These are phyloP conservation scores for Epichloe elymi DNA, from an alignment of 2,329 filamentous ascomycete genomes.

Conservation along the genomic window DNA sequence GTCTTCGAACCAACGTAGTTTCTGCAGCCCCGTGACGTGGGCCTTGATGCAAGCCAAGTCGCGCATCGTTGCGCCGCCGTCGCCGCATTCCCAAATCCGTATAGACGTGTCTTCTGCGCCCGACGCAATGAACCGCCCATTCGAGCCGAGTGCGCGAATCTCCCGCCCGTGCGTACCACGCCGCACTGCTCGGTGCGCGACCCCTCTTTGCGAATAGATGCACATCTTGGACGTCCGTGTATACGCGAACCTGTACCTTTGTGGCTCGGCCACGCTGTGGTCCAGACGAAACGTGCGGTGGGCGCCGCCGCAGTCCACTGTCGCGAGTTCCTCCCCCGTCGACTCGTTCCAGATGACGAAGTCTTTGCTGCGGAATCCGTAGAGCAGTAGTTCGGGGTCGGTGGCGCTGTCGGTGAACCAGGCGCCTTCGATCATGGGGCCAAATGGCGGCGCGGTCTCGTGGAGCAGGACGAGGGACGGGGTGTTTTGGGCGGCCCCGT, in stretches of 20 bases:
- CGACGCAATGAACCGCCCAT: slow-evolving; percentile 40
- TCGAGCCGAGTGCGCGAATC: slow-evolving; percentile 43
- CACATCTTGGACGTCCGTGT: slow-evolving; percentile 50
- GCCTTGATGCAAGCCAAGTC: slow-evolving; percentile 56
- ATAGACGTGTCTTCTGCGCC: slow-evolving; percentile 64
- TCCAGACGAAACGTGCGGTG: slow-evolving; percentile 60
- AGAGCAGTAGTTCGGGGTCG: slow-evolving; percentile 53
- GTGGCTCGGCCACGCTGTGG: slow-evolving; percentile 18
- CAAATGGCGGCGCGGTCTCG: slow-evolving; percentile 55
- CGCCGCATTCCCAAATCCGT: slow-evolving; percentile 50
- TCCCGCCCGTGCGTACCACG: slow-evolving; percentile 75
- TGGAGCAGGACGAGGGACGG: slow-evolving; percentile 41
- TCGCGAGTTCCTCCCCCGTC: slow-evolving; percentile 50
- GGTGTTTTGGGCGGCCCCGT: slow-evolving; percentile 10
- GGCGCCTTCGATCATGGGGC: slow-evolving; percentile 62
- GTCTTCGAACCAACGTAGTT: slow-evolving; percentile 61
- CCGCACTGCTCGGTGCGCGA: slow-evolving; percentile 39
- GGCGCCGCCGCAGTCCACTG: slow-evolving; percentile 70
- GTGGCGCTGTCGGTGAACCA: slow-evolving; percentile 35
- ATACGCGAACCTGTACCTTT: slow-evolving; percentile 49
- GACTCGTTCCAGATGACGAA: slow-evolving; percentile 77
- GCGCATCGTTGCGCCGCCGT: slow-evolving; percentile 15
- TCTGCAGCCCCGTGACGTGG: slow-evolving; percentile 75
- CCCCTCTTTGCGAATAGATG: slow-evolving; percentile 29
- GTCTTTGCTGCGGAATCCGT: slow-evolving; percentile 66